phyloP scores from a whole-genome alignment of 2,329 filamentous ascomycete species.

The Pleurostoma richardsiae region DNA sequence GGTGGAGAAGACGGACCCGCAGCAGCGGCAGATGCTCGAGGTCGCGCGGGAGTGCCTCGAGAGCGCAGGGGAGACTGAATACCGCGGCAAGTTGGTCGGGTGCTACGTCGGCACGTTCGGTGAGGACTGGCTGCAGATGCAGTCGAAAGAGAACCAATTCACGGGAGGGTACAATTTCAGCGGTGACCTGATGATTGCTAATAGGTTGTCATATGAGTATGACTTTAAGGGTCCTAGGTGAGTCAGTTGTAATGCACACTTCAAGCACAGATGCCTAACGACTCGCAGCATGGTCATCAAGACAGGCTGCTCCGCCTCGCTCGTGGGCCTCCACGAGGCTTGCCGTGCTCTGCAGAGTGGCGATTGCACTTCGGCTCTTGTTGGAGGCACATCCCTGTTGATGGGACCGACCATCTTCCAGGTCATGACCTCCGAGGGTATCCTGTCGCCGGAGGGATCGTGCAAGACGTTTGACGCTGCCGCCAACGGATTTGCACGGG shows the following conservation, averaged over 20 bases:
- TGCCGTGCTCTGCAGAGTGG: constrained; percentile 19
- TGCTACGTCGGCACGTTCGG: constrained; percentile 24
- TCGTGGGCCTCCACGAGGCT: constrained; percentile 25
- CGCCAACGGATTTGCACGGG: constrained; percentile 45
- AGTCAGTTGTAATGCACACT: background rate
- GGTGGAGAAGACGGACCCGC: constrained; percentile 7
- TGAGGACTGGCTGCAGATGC: constrained; percentile 20
- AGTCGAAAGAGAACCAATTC: constrained; percentile 13
- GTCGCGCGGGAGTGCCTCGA: constrained; percentile 9
- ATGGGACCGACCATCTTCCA: constrained; percentile 17
- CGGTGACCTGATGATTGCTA: constrained; percentile 20
- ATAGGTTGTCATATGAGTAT: constrained; percentile 20
- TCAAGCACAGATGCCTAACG: background rate
- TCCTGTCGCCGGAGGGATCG: constrained; percentile 26
- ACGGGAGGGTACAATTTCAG: constrained; percentile 15
- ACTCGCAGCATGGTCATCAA: constrained; percentile 23
- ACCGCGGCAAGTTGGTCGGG: constrained; percentile 22
- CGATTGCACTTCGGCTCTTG: constrained; percentile 21
- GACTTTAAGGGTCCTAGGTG: constrained; percentile 12
- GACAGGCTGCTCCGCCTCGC: constrained; percentile 27
- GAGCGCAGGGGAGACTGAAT: constrained; percentile 15
- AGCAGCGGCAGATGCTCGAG: constrained; percentile 16
- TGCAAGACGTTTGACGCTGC: constrained; percentile 32
- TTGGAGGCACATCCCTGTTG: constrained; percentile 25
- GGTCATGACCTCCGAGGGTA: constrained; percentile 23